Base-by-base conservation (phyloP, 176 grass and related monocot species). In the Aegilops sharonensis region DNA sequence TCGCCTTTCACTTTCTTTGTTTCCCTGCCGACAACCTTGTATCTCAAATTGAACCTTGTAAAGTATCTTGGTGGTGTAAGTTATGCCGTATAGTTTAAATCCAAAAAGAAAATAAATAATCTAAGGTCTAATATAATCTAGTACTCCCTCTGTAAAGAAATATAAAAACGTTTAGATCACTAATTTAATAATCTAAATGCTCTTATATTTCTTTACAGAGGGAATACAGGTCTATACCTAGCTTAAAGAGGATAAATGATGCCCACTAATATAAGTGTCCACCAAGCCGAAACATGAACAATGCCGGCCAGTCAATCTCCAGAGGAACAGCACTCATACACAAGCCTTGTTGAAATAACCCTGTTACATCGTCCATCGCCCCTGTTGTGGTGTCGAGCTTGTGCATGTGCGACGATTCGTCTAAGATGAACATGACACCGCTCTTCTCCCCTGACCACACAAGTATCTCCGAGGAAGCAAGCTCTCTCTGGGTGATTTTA, bases 351-450 rank as follows among this genome's bases (percentile, higher is more conserved):
- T 27, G 12, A 29, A 67, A 67, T 2, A 8, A 1, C 29, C 13
- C 29, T 3, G 64, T 67, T 6, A 67, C 29, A 2, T 18, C 29
- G 13, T 67, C 64, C 64, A 67, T 17, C 2, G 12, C 29, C 3
- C 64, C 64, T 2, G 27, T 67, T 67, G 8, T 2, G 27, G 31
- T 8, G 64, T 67, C 64, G 3, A 67, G 2, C 64, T 5, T 67
- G 6, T 67, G 13, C 27, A 67, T 29, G 0, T 3, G 2, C 29
- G 2, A 17, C 14, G 0, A 6, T 1, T 5, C 10, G 0, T 67
- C 5, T 15, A 31, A 15, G 64, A 17, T 17, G 29, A 67, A 17
- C 13, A 67, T 1, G 2, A 5, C 1, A 13, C 14, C 13, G 13
- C 64, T 18, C 64, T 67, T 67, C 29, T 67, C 64, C 14, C 29